These are phyloP conservation scores for Bipolaris cookei DNA, from an alignment of 2,329 filamentous ascomycete genomes.

Conservation along the genomic window DNA sequence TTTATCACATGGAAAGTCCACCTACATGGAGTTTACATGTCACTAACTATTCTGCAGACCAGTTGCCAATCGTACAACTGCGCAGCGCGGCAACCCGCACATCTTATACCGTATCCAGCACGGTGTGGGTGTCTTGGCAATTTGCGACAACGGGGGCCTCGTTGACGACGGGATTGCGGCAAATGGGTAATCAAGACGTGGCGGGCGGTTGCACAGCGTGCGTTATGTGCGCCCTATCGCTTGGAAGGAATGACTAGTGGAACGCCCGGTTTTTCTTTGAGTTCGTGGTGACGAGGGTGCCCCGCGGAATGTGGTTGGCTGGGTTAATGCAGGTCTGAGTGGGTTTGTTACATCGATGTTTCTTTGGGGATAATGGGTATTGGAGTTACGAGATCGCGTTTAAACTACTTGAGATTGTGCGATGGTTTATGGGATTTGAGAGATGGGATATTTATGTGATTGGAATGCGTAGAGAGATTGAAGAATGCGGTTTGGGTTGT, in stretches of 20 bases:
- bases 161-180: not conserved
- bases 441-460: not conserved
- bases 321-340: not conserved
- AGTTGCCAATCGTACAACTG: not conserved
- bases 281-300: not conserved
- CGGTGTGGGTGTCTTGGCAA: constrained; percentile 6
- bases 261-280: not conserved
- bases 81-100: not conserved
- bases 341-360: not conserved
- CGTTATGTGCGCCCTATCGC: constrained; percentile 7
- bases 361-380: too few relatives aligned
- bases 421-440: not conserved
- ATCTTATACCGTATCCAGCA: constrained; percentile 1
- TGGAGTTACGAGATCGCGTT: not conserved
- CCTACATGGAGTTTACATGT: not conserved
- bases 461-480: not conserved
- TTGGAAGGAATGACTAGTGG: not conserved
- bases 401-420: too few relatives aligned
- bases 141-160: constrained; percentile 1
- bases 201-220: too few relatives aligned
- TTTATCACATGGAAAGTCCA: too few relatives aligned
- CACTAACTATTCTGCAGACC: not conserved
- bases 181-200: too few relatives aligned
- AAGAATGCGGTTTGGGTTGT: not conserved
- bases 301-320: not conserved